phyloP scores from a whole-genome alignment of 495 filamentous ascomycete species.

The Neurospora sp. region DNA sequence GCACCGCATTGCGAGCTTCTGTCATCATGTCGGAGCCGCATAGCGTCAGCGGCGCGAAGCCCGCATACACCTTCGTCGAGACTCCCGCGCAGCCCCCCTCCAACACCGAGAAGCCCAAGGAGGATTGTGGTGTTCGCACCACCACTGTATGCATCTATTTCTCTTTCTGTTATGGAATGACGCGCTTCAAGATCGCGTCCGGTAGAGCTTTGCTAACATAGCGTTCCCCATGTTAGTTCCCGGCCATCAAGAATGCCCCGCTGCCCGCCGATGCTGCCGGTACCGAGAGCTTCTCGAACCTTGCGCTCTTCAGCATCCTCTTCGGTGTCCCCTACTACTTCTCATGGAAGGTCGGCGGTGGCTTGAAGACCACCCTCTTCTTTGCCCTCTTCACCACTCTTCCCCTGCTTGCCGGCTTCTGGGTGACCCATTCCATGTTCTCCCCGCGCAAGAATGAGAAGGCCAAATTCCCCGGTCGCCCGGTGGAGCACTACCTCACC shows the following conservation, averaged over 20 bases:
- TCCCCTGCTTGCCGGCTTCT: slow-evolving; percentile 63
- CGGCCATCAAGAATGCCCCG: slow-evolving; percentile 70
- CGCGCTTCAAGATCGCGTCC: slow-evolving; percentile 2
- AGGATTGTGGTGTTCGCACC: slow-evolving; percentile 63
- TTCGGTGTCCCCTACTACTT: slow-evolving; percentile 55
- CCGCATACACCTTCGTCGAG: slow-evolving; percentile 65
- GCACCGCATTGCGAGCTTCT: slow-evolving; percentile 7
- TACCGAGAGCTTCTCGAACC: slow-evolving; percentile 60
- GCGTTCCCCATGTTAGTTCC: slow-evolving; percentile 41
- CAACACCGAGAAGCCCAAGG: slow-evolving; percentile 40
- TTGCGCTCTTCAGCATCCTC: slow-evolving; percentile 47
- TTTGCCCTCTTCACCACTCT: slow-evolving; percentile 53
- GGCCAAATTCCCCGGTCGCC: slow-evolving; percentile 61
- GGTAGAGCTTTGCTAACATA: slow-evolving; percentile 5
- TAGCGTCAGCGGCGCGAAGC: slow-evolving; percentile 40
- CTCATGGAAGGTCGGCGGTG: slow-evolving; percentile 58
- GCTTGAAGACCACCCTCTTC: slow-evolving; percentile 62
- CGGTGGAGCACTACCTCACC: slow-evolving; percentile 73
- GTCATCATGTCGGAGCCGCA: slow-evolving; percentile 34
- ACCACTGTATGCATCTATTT: slow-evolving; percentile 47
- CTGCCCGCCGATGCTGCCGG: slow-evolving; percentile 68
- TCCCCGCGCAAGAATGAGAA: slow-evolving; percentile 73
- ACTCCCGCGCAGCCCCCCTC: slow-evolving; percentile 57
- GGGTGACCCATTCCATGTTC: slow-evolving; percentile 54
- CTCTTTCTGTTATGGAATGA: background rate